Evolutionary conservation across 2,329 filamentous ascomycete genomes (phyloP).

Genomic region (Fusarium pininemorale): DNA sequence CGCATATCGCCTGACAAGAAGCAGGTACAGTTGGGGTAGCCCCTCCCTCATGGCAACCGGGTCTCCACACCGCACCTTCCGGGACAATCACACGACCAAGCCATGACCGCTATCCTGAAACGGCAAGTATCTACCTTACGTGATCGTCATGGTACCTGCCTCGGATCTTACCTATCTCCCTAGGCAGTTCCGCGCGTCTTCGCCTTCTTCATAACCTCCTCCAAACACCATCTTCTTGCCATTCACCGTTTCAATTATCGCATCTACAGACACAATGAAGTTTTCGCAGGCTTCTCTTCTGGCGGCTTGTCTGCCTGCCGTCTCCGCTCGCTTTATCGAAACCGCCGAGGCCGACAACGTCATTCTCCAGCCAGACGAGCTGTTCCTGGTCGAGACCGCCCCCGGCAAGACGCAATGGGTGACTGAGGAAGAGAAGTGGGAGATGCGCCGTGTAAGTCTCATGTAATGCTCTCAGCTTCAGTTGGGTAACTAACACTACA

Average conservation of each 20-base stretch:
- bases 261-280: constrained; percentile 55
- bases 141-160: constrained; percentile 36
- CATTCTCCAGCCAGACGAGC: constrained; percentile 53
- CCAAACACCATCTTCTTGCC: constrained; percentile 7
- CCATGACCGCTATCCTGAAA: constrained; percentile 26
- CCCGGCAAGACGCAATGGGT: constrained; percentile 87
- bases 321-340: constrained; percentile 66
- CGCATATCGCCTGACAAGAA: neutral
- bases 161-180: constrained; percentile 23
- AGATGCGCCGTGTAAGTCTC: constrained; percentile 76
- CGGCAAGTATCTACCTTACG: constrained; percentile 35
- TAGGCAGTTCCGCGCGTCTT: constrained; percentile 16
- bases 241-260: neutral
- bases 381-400: constrained; percentile 82
- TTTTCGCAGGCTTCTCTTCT: constrained; percentile 62
- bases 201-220: constrained; percentile 15
- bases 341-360: constrained; percentile 60
- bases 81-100: constrained; percentile 31
- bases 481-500: constrained; percentile 4
- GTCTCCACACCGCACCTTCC: constrained; percentile 31
- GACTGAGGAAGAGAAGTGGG: constrained; percentile 95
- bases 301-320: constrained; percentile 63
- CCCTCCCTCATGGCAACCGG: constrained; percentile 26
- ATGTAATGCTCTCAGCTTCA: neutral
- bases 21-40: constrained; percentile 1